Evolutionary conservation across 2,329 filamentous ascomycete genomes (phyloP), one percentile per base, ranked within the genome.

Genomic region (Cladosporium cucumerinum): DNA sequence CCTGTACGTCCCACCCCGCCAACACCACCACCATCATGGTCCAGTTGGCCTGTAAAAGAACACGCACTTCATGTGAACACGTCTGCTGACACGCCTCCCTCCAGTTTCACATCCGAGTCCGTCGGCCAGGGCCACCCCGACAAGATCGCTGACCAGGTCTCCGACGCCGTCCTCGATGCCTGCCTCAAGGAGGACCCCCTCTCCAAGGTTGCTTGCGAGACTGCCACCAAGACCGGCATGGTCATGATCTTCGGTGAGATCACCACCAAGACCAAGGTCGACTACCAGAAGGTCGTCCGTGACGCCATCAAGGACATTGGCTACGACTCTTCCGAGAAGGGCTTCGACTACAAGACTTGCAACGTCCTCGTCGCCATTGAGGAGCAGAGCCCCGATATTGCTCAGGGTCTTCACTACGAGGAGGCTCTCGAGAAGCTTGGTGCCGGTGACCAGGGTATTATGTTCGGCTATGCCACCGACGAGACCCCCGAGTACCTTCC

Each of bases 341-440:
- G 95, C 69, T 99, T 99, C 83, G 95, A 99, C 85, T 97, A 97
- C 92, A 98, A 98, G 90, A 99, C 95, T 73, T 94, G 91, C 86
- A 98, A 97, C 85, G 87, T 99, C 77, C 89, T 98, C 74, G 93
- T 98, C 75, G 95, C 94, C 82, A 97, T 99, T 81, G 95, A 99
- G 89, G 88, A 99, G 85, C 95, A 99, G 84, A 98, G 94, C 67
- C 91, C 94, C 76, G 95, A 99, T 82, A 99, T 99, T 77, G 95
- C 95, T 74, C 95, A 98, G 85, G 95, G 95, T 86, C 92, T 99
- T 65, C 92, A 98, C 86, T 96, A 96, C 81, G 95, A 99, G 72
- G 87, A 97, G 85, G 93, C 92, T 72, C 90, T 99, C 58, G 95
- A 99, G 88, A 89, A 96, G 84, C 89, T 99, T 71, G 95, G 95